phyloP scores from a whole-genome alignment of 306 rosid genomes.

The Malus sieversii region DNA sequence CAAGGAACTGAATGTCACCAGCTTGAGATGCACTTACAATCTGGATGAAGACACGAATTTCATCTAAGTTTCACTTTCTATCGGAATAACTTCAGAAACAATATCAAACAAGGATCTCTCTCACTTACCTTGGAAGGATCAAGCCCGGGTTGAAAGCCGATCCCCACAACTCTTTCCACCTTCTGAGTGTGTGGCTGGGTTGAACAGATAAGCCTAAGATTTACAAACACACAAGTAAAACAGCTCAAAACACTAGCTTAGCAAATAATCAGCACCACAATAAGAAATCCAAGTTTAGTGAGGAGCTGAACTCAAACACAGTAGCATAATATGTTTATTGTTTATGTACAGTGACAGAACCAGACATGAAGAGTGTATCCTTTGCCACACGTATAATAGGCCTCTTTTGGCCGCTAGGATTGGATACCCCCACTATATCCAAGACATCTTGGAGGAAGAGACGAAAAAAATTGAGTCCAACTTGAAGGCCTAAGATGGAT shows the following conservation, averaged over 20 bases:
- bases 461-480: no score
- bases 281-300: neutral
- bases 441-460: neutral
- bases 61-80: neutral
- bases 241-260: neutral
- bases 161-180: constrained; percentile 82
- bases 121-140: constrained; percentile 78
- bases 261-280: neutral
- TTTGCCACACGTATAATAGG: neutral
- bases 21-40: constrained; percentile 96
- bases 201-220: constrained; percentile 68
- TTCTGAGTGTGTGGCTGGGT: constrained; percentile 58
- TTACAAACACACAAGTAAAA: neutral
- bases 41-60: constrained; percentile 30
- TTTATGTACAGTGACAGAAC: neutral
- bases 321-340: neutral
- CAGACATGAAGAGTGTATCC: neutral
- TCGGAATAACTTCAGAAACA: neutral
- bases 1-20: constrained; percentile 90
- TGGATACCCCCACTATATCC: neutral
- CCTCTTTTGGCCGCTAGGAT: neutral
- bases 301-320: neutral
- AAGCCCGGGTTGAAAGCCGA: constrained; percentile 96
- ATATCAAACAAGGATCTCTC: neutral
- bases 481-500: no score